Conservation (phyloP, 495 filamentous ascomycete species). For the Xylaria sp. region DNA sequence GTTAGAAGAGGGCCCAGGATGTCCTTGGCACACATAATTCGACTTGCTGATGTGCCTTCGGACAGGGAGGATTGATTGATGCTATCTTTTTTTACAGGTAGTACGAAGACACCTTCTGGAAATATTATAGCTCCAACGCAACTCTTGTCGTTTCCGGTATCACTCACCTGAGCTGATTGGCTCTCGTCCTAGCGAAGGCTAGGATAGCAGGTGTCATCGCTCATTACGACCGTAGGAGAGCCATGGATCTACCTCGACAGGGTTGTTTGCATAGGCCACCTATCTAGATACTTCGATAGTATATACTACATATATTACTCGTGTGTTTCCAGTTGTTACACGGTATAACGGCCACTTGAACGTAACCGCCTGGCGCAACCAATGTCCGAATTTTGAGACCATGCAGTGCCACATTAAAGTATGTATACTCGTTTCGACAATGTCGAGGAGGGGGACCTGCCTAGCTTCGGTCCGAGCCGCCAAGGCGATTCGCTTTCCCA, state of each 20-base stretch:
- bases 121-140: slow-evolving; percentile 19
- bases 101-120: slow-evolving; percentile 18
- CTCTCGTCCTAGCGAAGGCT: slow-evolving; percentile 10
- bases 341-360: slow-evolving; percentile 12
- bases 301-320: too few species aligned
- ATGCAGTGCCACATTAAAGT: slow-evolving; percentile 14
- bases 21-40: slow-evolving; percentile 12
- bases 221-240: slow-evolving; percentile 22
- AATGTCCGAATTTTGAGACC: slow-evolving; percentile 2
- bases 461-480: slow-evolving; percentile 16
- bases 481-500: neutral
- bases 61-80: neutral
- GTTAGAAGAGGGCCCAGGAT: neutral
- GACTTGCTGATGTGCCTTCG: neutral
- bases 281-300: neutral
- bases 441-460: neutral
- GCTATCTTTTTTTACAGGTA: neutral
- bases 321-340: slow-evolving; percentile 15
- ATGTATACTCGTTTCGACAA: neutral
- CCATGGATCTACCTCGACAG: slow-evolving; percentile 17
- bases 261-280: slow-evolving; percentile 16
- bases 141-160: slow-evolving; percentile 15
- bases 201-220: slow-evolving; percentile 23
- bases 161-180: slow-evolving; percentile 5
- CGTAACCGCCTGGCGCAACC: slow-evolving; percentile 12